A percentile compares a stretch with the other conserved stretches of the same genome.
phyloP scores from a whole-genome alignment of 2,329 filamentous ascomycete genomes.

The Colletotrichum chlorophyti region DNA sequence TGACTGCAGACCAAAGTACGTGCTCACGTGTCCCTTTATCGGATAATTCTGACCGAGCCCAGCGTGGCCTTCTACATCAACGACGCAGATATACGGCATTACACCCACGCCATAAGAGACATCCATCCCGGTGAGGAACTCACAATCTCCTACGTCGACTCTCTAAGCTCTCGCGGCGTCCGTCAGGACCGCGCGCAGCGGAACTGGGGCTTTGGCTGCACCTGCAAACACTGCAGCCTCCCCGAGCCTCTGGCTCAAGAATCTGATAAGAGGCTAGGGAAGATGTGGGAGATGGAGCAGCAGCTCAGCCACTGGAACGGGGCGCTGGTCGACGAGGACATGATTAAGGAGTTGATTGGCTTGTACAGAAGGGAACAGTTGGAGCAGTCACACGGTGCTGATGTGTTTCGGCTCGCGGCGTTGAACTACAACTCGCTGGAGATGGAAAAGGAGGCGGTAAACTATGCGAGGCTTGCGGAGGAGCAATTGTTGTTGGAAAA shows the following conservation, averaged over 20 bases:
- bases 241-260: constrained; percentile 18
- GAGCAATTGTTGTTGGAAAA: constrained; percentile 39
- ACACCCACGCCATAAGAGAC: constrained; percentile 43
- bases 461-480: constrained; percentile 44
- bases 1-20: constrained; percentile 43
- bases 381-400: constrained; percentile 34
- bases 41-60: constrained; percentile 32
- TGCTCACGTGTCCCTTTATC: background rate
- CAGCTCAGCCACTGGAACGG: constrained; percentile 23
- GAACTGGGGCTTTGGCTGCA: constrained; percentile 37
- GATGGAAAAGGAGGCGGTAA: constrained; percentile 44
- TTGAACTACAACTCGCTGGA: constrained; percentile 46
- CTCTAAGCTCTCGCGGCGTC: constrained; percentile 24
- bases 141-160: constrained; percentile 39
- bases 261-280: constrained; percentile 32
- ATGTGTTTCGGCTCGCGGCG: constrained; percentile 45
- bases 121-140: constrained; percentile 43
- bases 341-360: constrained; percentile 29
- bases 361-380: constrained; percentile 32
- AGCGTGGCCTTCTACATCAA: constrained; percentile 36
- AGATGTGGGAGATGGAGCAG: constrained; percentile 32
- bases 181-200: constrained; percentile 33
- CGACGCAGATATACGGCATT: constrained; percentile 39
- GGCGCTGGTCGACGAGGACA: constrained; percentile 27
- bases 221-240: constrained; percentile 34